These are phyloP conservation scores for Apiotrichum mycotoxinovorans DNA, from an alignment of 1,284 basidiomycete genomes.

Conservation along the genomic window DNA sequence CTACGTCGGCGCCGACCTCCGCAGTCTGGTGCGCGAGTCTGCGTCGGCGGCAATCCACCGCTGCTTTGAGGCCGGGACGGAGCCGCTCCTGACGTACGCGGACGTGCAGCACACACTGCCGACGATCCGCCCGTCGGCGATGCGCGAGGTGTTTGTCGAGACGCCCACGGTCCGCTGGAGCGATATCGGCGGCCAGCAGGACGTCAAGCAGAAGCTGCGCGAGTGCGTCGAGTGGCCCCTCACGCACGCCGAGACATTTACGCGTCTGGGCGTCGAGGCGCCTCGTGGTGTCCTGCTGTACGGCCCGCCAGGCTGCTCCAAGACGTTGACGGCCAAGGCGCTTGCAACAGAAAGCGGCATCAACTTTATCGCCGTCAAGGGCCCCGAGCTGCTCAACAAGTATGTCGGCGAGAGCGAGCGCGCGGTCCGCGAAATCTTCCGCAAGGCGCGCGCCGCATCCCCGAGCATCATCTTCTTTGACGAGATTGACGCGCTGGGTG, in stretches of 20 bases:
- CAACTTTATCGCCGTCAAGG: conserved; percentile 97
- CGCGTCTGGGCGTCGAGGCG: conserved; percentile 78
- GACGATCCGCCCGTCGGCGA: conserved; percentile 81
- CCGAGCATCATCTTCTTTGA: conserved; percentile 98
- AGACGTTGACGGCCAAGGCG: conserved; percentile 90
- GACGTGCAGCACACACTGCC: conserved; percentile 74
- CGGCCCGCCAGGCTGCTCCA: conserved; percentile 96
- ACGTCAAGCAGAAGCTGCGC: conserved; percentile 73
- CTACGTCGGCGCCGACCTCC: conserved; percentile 94
- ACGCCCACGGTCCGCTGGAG: conserved; percentile 76
- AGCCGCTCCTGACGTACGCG: conserved; percentile 56
- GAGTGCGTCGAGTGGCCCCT: conserved; percentile 96
- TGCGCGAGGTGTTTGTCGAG: conserved; percentile 89
- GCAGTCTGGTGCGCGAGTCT: conserved; percentile 86
- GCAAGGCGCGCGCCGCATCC: conserved; percentile 86
- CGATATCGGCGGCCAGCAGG: conserved; percentile 83
- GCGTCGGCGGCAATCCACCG: conserved; percentile 87
- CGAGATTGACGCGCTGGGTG: conserved; percentile 92
- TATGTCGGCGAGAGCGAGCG: conserved; percentile 97
- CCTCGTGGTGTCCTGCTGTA: conserved; percentile 90
- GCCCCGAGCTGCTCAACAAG: conserved; percentile 94
- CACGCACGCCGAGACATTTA: conserved; percentile 77
- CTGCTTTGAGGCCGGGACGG: conserved; percentile 50
- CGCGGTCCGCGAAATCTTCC: conserved; percentile 89
- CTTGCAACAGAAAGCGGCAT: conserved; percentile 92